Base-by-base conservation (phyloP, 805 yeast genomes). In the Saccharomycopsis capsularis region DNA sequence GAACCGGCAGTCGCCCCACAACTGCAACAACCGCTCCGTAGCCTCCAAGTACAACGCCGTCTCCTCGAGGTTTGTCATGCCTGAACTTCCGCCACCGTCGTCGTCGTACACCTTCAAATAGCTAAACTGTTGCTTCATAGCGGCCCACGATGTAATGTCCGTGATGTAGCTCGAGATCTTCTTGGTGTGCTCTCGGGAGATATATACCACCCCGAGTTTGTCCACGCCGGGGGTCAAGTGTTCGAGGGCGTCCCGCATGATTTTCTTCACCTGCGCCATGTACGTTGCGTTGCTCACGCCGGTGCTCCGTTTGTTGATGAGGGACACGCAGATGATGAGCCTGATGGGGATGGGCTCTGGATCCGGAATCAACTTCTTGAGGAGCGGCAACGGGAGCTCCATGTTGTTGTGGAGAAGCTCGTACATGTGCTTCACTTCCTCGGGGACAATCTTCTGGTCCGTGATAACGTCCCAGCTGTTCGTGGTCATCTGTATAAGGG, bases 401-500 rank as follows among this genome's bases (percentile, higher is more conserved):
- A 68, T 49, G 3, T 71, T 71, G 25, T 61, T 63, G 6, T 67
- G 60, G 2, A 68, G 59, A 18, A 68, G 46, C 19, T 66, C 67
- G 44, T 69, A 64, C 50, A 67, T 68, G 44, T 62, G 62, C 19
- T 62, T 55, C 2, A 73, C 66, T 41, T 70, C 74, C 3, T 56
- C 52, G 1, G 79, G 79, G 1, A 74, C 56, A 5, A 64, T 51
- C 13, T 57, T 47, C 13, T 57, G 44, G 40, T 62, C 59, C 7
- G 59, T 61, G 5, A 76, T 57, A 7, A 73, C 54, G 7, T 59
- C 59, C 79, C 83, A 75, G 0, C 73, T 71, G 53, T 72, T 79
- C 1, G 73, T 66, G 1, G 83, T 73, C 52, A 78, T 60, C 56
- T 76, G 78, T 29, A 66, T 65, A 23, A 76, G 54, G 3, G 75